Evolutionary conservation across 176 grass and related monocot genomes (phyloP).

Genomic region (Leersia perrieri): DNA sequence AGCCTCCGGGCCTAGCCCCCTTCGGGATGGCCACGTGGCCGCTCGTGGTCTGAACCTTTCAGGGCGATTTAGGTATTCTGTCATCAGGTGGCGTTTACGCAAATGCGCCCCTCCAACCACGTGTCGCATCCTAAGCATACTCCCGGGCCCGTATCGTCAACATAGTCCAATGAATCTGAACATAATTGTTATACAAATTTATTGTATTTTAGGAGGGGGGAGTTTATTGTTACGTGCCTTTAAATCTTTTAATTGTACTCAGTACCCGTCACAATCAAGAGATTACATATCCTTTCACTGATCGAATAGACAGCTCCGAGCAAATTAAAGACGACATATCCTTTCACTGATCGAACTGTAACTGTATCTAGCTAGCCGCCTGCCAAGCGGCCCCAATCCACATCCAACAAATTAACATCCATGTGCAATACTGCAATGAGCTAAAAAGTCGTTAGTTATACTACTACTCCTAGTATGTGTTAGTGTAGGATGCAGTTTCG

Average conservation of each 20-base stretch:
- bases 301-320: background rate
- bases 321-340: background rate
- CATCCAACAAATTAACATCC: background rate
- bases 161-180: too few species aligned
- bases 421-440: background rate
- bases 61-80: too few species aligned
- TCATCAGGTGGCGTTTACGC: too few species aligned
- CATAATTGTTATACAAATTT: too few species aligned
- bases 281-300: background rate
- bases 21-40: too few species aligned
- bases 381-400: background rate
- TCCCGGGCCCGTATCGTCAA: too few species aligned
- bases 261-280: background rate
- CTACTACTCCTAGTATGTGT: too few species aligned
- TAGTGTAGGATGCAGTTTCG: background rate
- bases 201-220: too few species aligned
- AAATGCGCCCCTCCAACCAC: too few species aligned
- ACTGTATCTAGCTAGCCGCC: background rate
- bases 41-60: too few species aligned
- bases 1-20: too few species aligned
- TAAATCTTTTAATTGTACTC: background rate
- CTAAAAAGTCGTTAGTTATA: background rate
- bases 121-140: too few species aligned
- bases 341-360: background rate
- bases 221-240: background rate